Base-by-base conservation (phyloP, 1,139 yeast species). In the Blastobotrys serpentis region DNA sequence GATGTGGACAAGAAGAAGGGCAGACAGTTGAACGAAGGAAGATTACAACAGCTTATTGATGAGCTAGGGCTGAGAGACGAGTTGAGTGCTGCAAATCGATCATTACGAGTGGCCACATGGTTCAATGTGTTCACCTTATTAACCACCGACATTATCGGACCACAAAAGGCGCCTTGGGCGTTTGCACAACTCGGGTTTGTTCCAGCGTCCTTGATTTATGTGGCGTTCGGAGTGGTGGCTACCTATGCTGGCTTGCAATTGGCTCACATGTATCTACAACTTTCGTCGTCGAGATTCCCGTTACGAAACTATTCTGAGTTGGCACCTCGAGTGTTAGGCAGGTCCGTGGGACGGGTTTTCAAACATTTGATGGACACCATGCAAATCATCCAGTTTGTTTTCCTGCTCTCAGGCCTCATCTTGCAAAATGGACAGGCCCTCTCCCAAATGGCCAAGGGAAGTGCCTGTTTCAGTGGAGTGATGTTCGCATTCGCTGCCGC, bases 121-220 rank as follows among this genome's bases (percentile, higher is more conserved):
- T 60, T 64, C 48, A 63, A 74, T 1, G 74, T 71, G 8, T 72
- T 73, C 58, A 72, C 64, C 54, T 62, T 73, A 40, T 72, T 73
- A 46, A 72, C 76, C 16, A 72, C 77, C 2, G 77, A 73, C 61
- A 71, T 73, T 44, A 62, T 73, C 38, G 77, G 77, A 14, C 77
- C 77, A 16, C 62, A 68, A n/a, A 62, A 67, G 44, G 74, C 76
- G 14, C 76, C 76, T 2, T 72, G 68, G 52, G 72, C 76, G 5
- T 61, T 73, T 43, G 57, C 72, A 5, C 68, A 69, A 47, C 59
- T 73, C 48, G 77, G 76, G 2, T 71, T 64, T 47, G 76, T 68
- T 17, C 75, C 75, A 11, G 77, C 77, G 30, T 59, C 66, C 44
- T 62, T 71, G 33, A 58, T 73, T n/a, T 73, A 65, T 56, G 57